Evolutionary conservation across 1,284 basidiomycete genomes (phyloP).

Genomic region (Heterobasidion irregulare): DNA sequence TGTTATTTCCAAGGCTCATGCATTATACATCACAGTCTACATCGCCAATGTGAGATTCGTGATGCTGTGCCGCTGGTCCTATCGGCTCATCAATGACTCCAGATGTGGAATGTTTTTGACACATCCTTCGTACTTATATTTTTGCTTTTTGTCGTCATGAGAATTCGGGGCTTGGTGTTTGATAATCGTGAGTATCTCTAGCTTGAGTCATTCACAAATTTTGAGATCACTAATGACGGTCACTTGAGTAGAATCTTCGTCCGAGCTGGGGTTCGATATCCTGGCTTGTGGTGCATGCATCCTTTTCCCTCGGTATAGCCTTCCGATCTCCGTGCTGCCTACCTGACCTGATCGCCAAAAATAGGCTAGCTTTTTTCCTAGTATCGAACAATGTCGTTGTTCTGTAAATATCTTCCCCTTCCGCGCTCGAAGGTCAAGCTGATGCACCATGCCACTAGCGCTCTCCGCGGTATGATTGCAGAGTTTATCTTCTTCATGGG

Average conservation of each 20-base stretch:
- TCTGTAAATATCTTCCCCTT: constrained; percentile 41
- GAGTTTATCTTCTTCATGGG: constrained; percentile 83
- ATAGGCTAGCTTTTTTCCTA: constrained; percentile 76
- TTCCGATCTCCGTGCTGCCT: not conserved
- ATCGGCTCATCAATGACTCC: constrained; percentile 1
- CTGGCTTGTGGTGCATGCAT: constrained; percentile 83
- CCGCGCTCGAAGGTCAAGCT: not conserved
- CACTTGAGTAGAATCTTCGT: constrained; percentile 33
- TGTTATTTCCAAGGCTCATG: not conserved
- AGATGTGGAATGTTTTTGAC: constrained; percentile 89
- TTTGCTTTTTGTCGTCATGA: constrained; percentile 56
- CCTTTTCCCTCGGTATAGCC: constrained; percentile 65
- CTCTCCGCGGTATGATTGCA: constrained; percentile 64
- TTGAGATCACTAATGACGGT: not conserved
- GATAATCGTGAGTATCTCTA: constrained; percentile 38
- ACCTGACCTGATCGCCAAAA: constrained; percentile 6
- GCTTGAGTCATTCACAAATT: not conserved
- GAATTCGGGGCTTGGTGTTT: constrained; percentile 54
- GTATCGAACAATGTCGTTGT: constrained; percentile 80
- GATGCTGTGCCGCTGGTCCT: not conserved
- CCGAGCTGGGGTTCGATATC: constrained; percentile 74
- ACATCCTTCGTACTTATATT: constrained; percentile 71
- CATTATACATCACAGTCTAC: constrained; percentile 45
- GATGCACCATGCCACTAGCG: constrained; percentile 15
- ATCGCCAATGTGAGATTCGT: constrained; percentile 57